Evolutionary conservation across 164 flowering plant species (phyloP).

Genomic region (Kalanchoe fedtschenkoi): DNA sequence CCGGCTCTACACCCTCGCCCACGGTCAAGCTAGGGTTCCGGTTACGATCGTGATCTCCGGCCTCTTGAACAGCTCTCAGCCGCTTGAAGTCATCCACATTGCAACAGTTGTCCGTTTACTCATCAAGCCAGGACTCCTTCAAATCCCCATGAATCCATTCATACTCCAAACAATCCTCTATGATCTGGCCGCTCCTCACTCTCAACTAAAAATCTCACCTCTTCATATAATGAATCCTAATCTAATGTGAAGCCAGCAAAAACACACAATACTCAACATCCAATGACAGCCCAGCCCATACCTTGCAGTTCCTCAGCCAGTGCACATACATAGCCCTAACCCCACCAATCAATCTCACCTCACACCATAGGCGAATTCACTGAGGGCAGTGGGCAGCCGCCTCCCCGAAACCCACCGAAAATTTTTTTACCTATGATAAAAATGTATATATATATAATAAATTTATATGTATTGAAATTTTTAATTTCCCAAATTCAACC

Average conservation of each 20-base stretch:
- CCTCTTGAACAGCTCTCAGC: no score
- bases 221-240: conserved; percentile 67
- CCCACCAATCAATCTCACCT: conserved; percentile 50
- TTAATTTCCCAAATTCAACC: no score
- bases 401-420: no score
- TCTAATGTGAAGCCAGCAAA: conserved; percentile 84
- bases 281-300: conserved; percentile 72
- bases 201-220: conserved; percentile 63
- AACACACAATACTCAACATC: conserved; percentile 61
- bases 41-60: no score
- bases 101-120: conserved; percentile 77
- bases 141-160: conserved; percentile 63
- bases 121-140: conserved; percentile 45
- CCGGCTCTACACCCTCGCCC: conserved; percentile 30
- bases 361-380: no score
- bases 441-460: no score
- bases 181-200: conserved; percentile 75
- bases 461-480: no score
- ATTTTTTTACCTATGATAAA: no score
- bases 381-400: no score
- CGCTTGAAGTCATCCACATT: conserved; percentile 90
- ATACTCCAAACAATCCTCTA: conserved; percentile 65
- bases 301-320: conserved; percentile 45
- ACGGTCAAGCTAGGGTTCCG: no score
- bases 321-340: conserved; percentile 60